phyloP scores from a whole-genome alignment of 2,329 filamentous ascomycete species.

The Zalaria obscura region DNA sequence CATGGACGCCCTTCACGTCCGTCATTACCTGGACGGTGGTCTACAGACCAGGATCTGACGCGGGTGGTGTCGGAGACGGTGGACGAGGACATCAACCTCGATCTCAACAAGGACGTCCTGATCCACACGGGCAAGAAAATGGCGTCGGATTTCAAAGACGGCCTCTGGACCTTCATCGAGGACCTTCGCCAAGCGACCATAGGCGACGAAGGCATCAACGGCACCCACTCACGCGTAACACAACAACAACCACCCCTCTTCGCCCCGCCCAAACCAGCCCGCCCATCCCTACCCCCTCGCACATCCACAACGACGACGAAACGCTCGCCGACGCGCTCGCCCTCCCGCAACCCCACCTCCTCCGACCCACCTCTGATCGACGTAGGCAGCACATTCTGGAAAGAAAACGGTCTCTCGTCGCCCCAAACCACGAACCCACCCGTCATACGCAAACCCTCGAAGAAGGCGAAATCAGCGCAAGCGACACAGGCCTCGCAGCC shows the following conservation, averaged over 20 bases:
- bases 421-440: constrained; percentile 11
- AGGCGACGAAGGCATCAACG: constrained; percentile 59
- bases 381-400: constrained; percentile 28
- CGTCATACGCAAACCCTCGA: constrained; percentile 2
- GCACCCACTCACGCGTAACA: constrained; percentile 1
- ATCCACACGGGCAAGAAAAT: constrained; percentile 56
- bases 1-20: constrained; percentile 1
- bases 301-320: constrained; percentile 3
- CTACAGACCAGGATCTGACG: constrained; percentile 10
- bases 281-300: constrained; percentile 1
- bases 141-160: constrained; percentile 77
- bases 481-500: constrained; percentile 23
- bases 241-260: too few relatives aligned
- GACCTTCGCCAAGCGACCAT: constrained; percentile 92
- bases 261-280: not conserved
- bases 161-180: constrained; percentile 87
- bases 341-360: not conserved
- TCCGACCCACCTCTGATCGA: constrained; percentile 16
- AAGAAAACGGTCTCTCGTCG: constrained; percentile 25
- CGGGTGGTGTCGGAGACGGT: constrained; percentile 17
- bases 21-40: constrained; percentile 1
- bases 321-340: constrained; percentile 1
- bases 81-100: constrained; percentile 13
- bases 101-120: constrained; percentile 33
- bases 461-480: constrained; percentile 11